Conservation (phyloP, 371 early-diverging fungal genomes). For the Rhizomucor pusillus region DNA sequence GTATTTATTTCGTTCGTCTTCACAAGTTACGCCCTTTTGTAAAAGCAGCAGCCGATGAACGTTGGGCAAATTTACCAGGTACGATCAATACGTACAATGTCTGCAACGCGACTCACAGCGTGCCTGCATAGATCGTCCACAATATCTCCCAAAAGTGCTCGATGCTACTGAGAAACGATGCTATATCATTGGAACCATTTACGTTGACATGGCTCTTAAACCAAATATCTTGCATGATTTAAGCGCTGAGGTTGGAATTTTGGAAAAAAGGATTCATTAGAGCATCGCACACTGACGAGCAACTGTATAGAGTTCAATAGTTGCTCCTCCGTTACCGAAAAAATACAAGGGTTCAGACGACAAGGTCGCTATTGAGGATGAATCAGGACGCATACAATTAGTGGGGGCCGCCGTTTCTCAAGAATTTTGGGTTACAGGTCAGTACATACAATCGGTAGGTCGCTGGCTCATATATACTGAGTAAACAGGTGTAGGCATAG, state of each 20-base stretch:
- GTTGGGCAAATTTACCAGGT: conserved; percentile 53
- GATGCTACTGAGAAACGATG: conserved; percentile 66
- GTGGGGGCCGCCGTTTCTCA: conserved; percentile 52
- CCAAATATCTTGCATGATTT: conserved; percentile 88
- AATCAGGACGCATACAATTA: conserved; percentile 81
- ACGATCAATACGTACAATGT: not conserved
- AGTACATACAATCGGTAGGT: not conserved
- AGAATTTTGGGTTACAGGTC: conserved; percentile 66
- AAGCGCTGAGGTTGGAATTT: conserved; percentile 66
- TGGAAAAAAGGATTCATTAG: too few species aligned
- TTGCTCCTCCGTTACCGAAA: conserved; percentile 56
- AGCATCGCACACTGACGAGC: too few species aligned
- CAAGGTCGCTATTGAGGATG: conserved; percentile 81
- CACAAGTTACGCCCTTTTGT: conserved; percentile 57
- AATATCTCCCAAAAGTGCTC: conserved; percentile 61
- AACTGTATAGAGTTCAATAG: conserved; percentile 58
- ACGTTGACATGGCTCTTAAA: conserved; percentile 79
- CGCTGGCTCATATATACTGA: not conserved
- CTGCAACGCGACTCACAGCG: not conserved
- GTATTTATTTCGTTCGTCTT: conserved; percentile 80
- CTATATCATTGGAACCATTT: conserved; percentile 84
- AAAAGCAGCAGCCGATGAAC: conserved; percentile 41
- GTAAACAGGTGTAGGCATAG: conserved; percentile 47
- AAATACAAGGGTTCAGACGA: conserved; percentile 69
- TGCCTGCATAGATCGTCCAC: conserved; percentile 27